Conservation (phyloP, 106 monocot species). For the Narthecium ossifragum region DNA sequence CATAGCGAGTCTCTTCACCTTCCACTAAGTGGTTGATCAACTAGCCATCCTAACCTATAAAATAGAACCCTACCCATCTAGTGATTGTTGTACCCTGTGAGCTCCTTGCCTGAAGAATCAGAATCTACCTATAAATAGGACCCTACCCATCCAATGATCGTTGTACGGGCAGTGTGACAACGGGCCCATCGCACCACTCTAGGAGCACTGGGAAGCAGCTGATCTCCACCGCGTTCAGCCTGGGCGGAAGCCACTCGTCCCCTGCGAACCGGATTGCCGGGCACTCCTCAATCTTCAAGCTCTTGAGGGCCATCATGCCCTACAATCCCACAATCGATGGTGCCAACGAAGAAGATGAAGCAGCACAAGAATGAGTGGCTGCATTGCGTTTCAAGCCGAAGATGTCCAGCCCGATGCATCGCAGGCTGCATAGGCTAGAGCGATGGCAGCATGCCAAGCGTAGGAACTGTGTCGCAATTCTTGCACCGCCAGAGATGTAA, state of each 20-base stretch:
- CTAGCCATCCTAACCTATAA: too few species aligned
- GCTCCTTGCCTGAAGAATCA: too few species aligned
- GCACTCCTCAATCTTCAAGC: conserved; percentile 1
- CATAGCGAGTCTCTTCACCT: too few species aligned
- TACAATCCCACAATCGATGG: neutral
- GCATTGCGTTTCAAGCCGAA: conserved; percentile 6
- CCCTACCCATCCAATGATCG: too few species aligned
- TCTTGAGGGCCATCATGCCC: conserved; percentile 1
- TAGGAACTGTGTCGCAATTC: conserved; percentile 8
- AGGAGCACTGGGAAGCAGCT: neutral
- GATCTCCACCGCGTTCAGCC: neutral
- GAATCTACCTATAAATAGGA: too few species aligned
- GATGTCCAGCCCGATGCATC: conserved; percentile 11
- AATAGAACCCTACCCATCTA: too few species aligned
- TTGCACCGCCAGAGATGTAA: conserved; percentile 5
- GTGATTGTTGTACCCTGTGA: too few species aligned
- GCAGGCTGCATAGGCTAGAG: conserved; percentile 4
- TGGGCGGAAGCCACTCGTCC: conserved; percentile 1
- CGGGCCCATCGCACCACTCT: conserved; percentile 2
- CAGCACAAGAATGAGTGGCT: neutral
- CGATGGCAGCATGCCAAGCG: conserved; percentile 16
- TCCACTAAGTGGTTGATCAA: too few species aligned
- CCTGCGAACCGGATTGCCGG: neutral
- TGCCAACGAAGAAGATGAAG: conserved; percentile 2
- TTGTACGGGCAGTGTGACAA: neutral